Percentiles rank a stretch among this genome's conserved stretches.
Conservation (phyloP, 164 flowering plant species). For the Akebia trifoliata region DNA sequence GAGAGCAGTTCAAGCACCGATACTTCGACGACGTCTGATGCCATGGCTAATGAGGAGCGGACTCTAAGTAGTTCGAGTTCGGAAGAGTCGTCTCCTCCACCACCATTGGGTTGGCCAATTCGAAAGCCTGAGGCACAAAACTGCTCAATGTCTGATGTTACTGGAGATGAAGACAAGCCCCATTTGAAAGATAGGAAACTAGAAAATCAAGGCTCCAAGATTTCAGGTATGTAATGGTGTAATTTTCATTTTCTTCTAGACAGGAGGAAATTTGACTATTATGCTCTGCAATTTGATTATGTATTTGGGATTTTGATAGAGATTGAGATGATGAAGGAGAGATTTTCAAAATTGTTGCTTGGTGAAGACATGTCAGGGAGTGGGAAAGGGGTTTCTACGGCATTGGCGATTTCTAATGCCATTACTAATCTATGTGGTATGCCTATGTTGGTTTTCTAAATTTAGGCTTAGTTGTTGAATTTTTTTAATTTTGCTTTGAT, state of each 20-base stretch:
- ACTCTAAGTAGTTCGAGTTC: slow-evolving; percentile 17
- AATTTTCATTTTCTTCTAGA: not conserved
- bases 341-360: no score
- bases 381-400: slow-evolving; percentile 85
- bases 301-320: slow-evolving; percentile 27
- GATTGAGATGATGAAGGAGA: slow-evolving; percentile 87
- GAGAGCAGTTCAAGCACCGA: no score
- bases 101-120: slow-evolving; percentile 68
- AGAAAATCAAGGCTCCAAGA: slow-evolving; percentile 27
- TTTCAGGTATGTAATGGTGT: slow-evolving; percentile 24
- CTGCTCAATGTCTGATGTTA: slow-evolving; percentile 25
- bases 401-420: no score
- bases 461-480: not conserved
- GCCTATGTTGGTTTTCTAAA: not conserved
- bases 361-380: no score
- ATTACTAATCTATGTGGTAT: slow-evolving; percentile 91
- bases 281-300: no score
- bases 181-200: slow-evolving; percentile 25
- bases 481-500: not conserved
- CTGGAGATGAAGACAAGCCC: slow-evolving; percentile 11
- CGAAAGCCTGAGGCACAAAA: slow-evolving; percentile 32
- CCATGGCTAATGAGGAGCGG: no score
- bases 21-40: no score
- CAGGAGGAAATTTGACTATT: not conserved
- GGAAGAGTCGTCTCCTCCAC: no score